A percentile compares a stretch with the other conserved stretches of the same genome.
These are phyloP conservation scores for Phytophthora brassicae DNA, from an alignment of 352 stramenopile species.

Conservation along the genomic window DNA sequence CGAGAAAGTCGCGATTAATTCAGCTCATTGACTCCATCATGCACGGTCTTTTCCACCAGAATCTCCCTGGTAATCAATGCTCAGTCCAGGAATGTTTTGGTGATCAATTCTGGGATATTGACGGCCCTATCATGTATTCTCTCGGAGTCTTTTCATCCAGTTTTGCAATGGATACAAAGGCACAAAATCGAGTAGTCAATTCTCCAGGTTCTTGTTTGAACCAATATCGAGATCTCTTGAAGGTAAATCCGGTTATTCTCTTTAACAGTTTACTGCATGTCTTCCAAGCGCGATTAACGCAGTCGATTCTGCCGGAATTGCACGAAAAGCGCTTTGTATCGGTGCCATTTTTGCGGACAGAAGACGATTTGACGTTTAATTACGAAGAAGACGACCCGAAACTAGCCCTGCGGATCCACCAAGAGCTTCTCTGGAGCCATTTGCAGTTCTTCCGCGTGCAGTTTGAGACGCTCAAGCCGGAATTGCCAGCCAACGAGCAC, in stretches of 20 bases:
- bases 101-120: constrained; percentile 77
- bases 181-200: constrained; percentile 17
- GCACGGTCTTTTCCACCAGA: constrained; percentile 58
- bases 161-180: constrained; percentile 44
- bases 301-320: constrained; percentile 54
- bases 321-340: constrained; percentile 57
- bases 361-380: constrained; percentile 58
- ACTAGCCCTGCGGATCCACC: constrained; percentile 46
- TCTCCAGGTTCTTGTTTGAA: constrained; percentile 26
- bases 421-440: constrained; percentile 40
- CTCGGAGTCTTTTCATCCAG: constrained; percentile 65
- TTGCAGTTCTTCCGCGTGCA: constrained; percentile 63
- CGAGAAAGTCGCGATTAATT: constrained; percentile 56
- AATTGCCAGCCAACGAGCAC: constrained; percentile 17
- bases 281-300: constrained; percentile 54
- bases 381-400: constrained; percentile 52
- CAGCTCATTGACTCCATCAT: constrained; percentile 75
- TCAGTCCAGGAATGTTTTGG: constrained; percentile 42
- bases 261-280: constrained; percentile 58
- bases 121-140: constrained; percentile 61
- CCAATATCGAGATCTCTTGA: constrained; percentile 51
- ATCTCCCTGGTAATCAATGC: constrained; percentile 29
- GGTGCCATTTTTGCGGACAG: constrained; percentile 54
- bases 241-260: constrained; percentile 56
- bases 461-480: constrained; percentile 48